Evolutionary conservation across 2,329 filamentous ascomycete genomes (phyloP).

Genomic region (Phyllosticta paracitricarpa): DNA sequence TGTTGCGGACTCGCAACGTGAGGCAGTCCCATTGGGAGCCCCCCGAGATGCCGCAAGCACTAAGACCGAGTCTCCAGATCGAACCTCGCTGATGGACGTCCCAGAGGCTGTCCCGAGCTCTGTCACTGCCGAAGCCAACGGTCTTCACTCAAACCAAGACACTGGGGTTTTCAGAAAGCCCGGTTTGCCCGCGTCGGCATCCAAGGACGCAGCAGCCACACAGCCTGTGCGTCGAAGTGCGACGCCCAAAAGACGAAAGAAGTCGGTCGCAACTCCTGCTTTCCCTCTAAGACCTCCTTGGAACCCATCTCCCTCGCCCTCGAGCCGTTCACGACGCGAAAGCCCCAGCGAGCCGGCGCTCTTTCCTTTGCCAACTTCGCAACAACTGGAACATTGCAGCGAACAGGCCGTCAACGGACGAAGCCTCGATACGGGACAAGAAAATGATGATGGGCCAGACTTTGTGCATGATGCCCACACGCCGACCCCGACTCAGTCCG

Average conservation of each 20-base stretch:
- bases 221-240: not conserved
- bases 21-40: conserved; percentile 15
- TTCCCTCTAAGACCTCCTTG: not conserved
- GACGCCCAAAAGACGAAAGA: not conserved
- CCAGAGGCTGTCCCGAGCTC: not conserved
- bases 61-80: conserved; percentile 22
- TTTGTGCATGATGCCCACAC: not conserved
- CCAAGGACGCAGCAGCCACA: not conserved
- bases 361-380: not conserved
- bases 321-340: not conserved
- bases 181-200: not conserved
- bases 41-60: conserved; percentile 9
- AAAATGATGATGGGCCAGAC: too few relatives aligned
- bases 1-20: conserved; percentile 13
- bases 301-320: not conserved
- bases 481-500: not conserved
- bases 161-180: not conserved
- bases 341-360: not conserved
- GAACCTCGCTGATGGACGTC: not conserved
- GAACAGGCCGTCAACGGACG: too few relatives aligned
- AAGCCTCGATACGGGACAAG: too few relatives aligned
- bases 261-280: not conserved
- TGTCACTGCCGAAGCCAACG: not conserved
- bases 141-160: not conserved
- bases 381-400: not conserved